Base-by-base conservation (phyloP, 2,329 filamentous ascomycete species). In the Trichoderma koningiopsis region DNA sequence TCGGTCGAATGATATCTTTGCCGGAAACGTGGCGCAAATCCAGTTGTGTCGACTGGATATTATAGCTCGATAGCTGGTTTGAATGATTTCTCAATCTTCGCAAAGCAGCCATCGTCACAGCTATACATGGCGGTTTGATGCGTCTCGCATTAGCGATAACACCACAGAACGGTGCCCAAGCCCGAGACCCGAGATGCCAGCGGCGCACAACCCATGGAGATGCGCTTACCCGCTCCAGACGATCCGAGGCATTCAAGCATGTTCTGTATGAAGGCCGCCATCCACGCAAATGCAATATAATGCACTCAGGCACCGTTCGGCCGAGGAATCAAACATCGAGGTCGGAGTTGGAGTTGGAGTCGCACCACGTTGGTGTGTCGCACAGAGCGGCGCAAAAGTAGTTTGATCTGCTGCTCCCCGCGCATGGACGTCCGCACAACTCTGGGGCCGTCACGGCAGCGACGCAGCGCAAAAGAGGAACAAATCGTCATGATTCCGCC, bases 281-380 rank as follows among this genome's bases (percentile, higher is more conserved):
- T 43, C 19, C 52, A 29, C 31, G 47, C 22, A n/a, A 10, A 27
- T 13, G 29, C 33, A 13, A 52, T 4, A 43, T 47, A 8, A 37
- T 60, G 64, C 64, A 43, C 56, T 31, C 60, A 27, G 29, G 43
- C 22, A 31, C 14, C 33, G 19, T 16, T 24, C 27, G 40, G 59
- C 33, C 55, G 68, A 43, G 43, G 27, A 11, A 49, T 29, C 14
- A 49, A 31, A 37, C 40, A 8, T 55, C 35, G 52, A 37, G 40
- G n/a, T 61, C 57, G 53, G 22, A 43, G 14, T 70, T 60, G 65
- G 59, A 35, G 58, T 68, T 60, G 65, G 59, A 35, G 52, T 70
- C 69, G 69, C 59, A 68, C 65, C 35, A 59, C 66, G 53, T 22
- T 52, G 59, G 27, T 64, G 27, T 61, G 69, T 70, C 65, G 69